Base-by-base conservation (phyloP, 73 alveolate genomes). In the Uronychia setigera region DNA sequence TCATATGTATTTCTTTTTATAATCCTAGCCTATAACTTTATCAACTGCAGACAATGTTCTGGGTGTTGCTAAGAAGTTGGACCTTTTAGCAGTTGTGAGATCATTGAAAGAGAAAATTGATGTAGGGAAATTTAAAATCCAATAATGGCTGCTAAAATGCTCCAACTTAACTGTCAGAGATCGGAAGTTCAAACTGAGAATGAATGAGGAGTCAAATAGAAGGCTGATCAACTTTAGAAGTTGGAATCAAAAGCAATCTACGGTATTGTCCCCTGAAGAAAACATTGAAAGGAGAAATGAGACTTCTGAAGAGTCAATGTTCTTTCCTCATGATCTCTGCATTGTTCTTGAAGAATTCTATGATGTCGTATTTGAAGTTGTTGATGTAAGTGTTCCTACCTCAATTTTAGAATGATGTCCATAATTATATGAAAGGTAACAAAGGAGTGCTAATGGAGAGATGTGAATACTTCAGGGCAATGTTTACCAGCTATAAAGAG, bases 251-350 rank as follows among this genome's bases (percentile, higher is more conserved):
- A 58, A n/a, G 33, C 29, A 26, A 25, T 82, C 58, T 76, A 60
- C 26, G 82, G 60, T 82, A 82, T 60, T 33, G 32, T 83, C 91
- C 9, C 91, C 91, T 26, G 91, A 83, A 57, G 91, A 83, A 25
- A 76, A n/a, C 32, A 27, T 75, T 28, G 84, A 83, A 35, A 74
- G 85, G 67, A 5, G 67, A 11, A 46, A 46, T 46, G 67, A 46
- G 67, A 19, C 19, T 5, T 32, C 60, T 33, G 31, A 74, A 76
- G 46, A 76, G 75, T 31, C 35, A 75, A 46, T 81, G 84, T 29
- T 33, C 13, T n/a, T 5, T 13, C 58, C 84, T 13, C 26, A 74
- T 76, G 85, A 83, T 33, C 80, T 60, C 46, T 83, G 91, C 85
- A 76, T 59, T 31, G 75, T 59, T 59, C 59, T 83, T 1, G 91